These are phyloP conservation scores for Amesomyces nigricolor DNA, from an alignment of 2,329 filamentous ascomycete genomes.

Conservation along the genomic window DNA sequence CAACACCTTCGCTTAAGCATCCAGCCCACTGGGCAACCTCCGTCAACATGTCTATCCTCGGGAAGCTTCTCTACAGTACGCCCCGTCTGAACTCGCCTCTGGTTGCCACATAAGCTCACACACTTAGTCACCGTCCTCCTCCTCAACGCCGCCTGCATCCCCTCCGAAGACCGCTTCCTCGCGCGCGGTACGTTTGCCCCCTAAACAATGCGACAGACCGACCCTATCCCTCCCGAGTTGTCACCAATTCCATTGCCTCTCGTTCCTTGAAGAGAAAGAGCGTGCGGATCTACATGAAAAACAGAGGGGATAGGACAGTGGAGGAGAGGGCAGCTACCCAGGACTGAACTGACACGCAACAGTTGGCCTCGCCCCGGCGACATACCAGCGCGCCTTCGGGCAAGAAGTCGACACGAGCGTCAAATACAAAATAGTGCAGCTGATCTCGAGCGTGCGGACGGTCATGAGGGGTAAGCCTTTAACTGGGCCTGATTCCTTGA, in stretches of 20 bases:
- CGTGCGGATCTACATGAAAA: not conserved
- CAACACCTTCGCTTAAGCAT: not conserved
- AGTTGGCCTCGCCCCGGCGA: conserved; percentile 75
- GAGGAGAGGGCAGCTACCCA: conserved; percentile 17
- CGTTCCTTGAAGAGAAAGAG: not conserved
- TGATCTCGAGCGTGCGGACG: conserved; percentile 85
- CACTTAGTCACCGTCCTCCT: conserved; percentile 70
- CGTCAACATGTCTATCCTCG: conserved; percentile 30
- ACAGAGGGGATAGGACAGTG: not conserved
- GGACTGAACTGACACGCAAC: conserved; percentile 43
- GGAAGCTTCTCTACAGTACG: conserved; percentile 31
- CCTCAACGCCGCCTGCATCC: conserved; percentile 75
- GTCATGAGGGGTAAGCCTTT: conserved; percentile 77
- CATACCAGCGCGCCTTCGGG: conserved; percentile 74
- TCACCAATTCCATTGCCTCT: not conserved
- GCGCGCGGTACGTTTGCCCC: conserved; percentile 58
- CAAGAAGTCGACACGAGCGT: conserved; percentile 66
- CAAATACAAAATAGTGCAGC: conserved; percentile 79
- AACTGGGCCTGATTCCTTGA: too few species aligned
- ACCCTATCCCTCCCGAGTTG: not conserved
- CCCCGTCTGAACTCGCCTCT: not conserved
- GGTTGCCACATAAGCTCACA: not conserved
- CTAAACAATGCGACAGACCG: not conserved
- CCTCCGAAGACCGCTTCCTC: conserved; percentile 73
- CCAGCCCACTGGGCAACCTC: not conserved